Evolutionary conservation across 2,329 filamentous ascomycete genomes (phyloP).

Genomic region (Trichophyton schoenleinii): DNA sequence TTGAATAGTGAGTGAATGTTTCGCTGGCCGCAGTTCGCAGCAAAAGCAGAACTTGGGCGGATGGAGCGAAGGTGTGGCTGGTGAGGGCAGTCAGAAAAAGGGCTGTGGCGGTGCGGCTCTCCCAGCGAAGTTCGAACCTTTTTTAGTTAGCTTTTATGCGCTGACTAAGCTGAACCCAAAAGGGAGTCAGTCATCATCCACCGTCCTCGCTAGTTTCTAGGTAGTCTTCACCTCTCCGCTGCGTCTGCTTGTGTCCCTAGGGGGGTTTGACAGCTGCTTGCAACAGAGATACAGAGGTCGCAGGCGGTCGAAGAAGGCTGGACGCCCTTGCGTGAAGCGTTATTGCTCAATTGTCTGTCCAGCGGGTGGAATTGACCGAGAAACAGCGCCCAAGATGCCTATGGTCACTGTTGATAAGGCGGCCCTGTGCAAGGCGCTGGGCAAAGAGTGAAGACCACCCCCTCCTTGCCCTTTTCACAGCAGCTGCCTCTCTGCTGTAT

Average conservation of each 20-base stretch:
- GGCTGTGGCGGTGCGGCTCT: not conserved
- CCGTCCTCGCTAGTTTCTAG: not conserved
- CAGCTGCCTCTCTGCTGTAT: not conserved
- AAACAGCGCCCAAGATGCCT: slow-evolving; percentile 56
- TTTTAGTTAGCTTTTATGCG: no score
- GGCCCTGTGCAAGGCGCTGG: slow-evolving; percentile 83
- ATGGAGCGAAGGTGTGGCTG: not conserved
- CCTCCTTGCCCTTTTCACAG: slow-evolving; percentile 7
- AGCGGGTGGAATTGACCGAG: not conserved
- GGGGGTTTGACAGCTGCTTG: not conserved
- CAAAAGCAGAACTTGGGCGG: no score
- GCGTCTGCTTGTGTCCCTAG: not conserved
- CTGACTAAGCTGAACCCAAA: not conserved
- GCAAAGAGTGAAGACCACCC: slow-evolving; percentile 56
- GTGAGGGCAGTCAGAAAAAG: not conserved
- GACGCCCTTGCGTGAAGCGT: not conserved
- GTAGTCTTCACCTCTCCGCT: not conserved
- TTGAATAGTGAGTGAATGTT: no score
- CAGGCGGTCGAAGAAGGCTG: not conserved
- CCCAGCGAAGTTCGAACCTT: no score
- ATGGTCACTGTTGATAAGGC: slow-evolving; percentile 96
- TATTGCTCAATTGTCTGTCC: not conserved
- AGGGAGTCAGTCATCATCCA: no score
- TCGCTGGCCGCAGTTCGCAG: no score
- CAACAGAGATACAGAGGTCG: not conserved